Evolutionary conservation across 768 basidiomycete genomes (phyloP).

Genomic region (Naganishia vishniacii): DNA sequence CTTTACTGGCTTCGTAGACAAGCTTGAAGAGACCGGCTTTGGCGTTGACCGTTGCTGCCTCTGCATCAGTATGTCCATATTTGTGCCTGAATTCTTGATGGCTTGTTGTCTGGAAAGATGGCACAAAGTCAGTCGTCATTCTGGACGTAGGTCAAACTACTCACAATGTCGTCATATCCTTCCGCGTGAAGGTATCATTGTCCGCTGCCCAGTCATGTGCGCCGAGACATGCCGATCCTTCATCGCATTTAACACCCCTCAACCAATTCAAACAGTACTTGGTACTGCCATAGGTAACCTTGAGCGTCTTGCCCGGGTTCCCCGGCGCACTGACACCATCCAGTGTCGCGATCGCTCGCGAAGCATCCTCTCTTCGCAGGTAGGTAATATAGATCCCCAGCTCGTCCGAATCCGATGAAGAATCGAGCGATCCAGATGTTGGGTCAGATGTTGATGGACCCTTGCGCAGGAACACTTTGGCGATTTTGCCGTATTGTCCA

Average conservation of each 20-base stretch:
- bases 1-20: slow-evolving; percentile 61
- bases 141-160: slow-evolving; percentile 38
- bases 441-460: slow-evolving; percentile 48
- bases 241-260: slow-evolving; percentile 73
- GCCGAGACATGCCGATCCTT: slow-evolving; percentile 75
- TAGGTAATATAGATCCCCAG: slow-evolving; percentile 97
- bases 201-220: slow-evolving; percentile 98
- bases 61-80: slow-evolving; percentile 25
- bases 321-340: slow-evolving; percentile 89
- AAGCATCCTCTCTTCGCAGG: slow-evolving; percentile 87
- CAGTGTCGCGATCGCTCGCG: slow-evolving; percentile 82
- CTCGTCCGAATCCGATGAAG: slow-evolving; percentile 17
- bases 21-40: slow-evolving; percentile 49
- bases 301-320: slow-evolving; percentile 79
- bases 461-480: slow-evolving; percentile 88
- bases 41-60: slow-evolving; percentile 26
- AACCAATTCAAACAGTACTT: slow-evolving; percentile 97
- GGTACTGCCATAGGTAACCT: slow-evolving; percentile 91
- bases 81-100: slow-evolving; percentile 78
- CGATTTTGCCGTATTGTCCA: slow-evolving; percentile 96
- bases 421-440: slow-evolving; percentile 23
- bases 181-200: slow-evolving; percentile 94
- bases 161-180: slow-evolving; percentile 86
- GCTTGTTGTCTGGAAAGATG: slow-evolving; percentile 68
- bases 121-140: slow-evolving; percentile 1